A percentile compares a stretch with the other conserved stretches of the same genome.
These are phyloP conservation scores for Rhizophora mangle DNA, from an alignment of 345 rosid genomes.

Conservation along the genomic window DNA sequence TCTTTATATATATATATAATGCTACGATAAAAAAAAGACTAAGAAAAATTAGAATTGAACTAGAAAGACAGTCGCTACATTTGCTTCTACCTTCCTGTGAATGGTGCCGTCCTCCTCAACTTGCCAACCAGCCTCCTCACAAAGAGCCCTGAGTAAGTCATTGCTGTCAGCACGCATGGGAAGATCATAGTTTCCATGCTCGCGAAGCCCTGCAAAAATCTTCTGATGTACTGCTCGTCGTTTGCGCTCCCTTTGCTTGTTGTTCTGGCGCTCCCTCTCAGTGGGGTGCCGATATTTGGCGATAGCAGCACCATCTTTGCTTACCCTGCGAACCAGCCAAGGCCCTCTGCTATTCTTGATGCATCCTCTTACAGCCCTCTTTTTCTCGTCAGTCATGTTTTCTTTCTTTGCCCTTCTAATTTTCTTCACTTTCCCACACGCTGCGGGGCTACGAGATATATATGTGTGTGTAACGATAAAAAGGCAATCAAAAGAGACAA, in stretches of 20 bases:
- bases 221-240: conserved; percentile 36
- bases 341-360: conserved; percentile 41
- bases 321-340: conserved; percentile 35
- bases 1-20: not conserved
- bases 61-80: not conserved
- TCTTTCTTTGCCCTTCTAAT: not conserved
- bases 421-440: not conserved
- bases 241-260: conserved; percentile 38
- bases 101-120: conserved; percentile 49
- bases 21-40: not conserved
- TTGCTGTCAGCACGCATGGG: conserved; percentile 37
- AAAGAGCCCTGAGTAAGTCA: conserved; percentile 44
- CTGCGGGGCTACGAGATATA: too few relatives aligned
- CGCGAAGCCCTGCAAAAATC: conserved; percentile 45
- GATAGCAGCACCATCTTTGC: conserved; percentile 25
- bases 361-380: conserved; percentile 23
- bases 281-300: conserved; percentile 33
- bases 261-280: conserved; percentile 36
- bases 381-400: conserved; percentile 19
- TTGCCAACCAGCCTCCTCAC: conserved; percentile 52
- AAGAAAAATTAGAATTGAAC: not conserved
- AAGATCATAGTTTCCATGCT: conserved; percentile 42
- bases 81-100: conserved; percentile 26
- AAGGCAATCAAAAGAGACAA: too few relatives aligned
- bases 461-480: too few relatives aligned